These are phyloP conservation scores for Lantana camara DNA, from an alignment of 257 asterid genomes.

Conservation along the genomic window DNA sequence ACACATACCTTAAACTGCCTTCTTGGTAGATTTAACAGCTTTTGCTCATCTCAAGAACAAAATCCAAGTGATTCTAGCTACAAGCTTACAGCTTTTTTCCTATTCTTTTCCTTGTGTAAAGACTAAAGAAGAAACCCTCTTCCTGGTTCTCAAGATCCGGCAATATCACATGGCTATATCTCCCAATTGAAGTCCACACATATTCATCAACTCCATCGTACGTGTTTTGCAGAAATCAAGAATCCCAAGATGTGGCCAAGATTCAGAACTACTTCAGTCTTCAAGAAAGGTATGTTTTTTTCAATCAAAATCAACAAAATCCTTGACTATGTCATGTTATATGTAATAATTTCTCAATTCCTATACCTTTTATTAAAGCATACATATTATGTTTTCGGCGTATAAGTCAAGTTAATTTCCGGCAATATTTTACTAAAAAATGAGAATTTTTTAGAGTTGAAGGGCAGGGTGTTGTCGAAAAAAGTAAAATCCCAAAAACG, in stretches of 20 bases:
- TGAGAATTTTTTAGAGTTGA: no score
- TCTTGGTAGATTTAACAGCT: constrained; percentile 38
- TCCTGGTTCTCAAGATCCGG: background rate
- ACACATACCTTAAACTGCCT: constrained; percentile 36
- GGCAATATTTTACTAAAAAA: no score
- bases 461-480: no score
- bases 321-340: no score
- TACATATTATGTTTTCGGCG: background rate
- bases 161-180: background rate
- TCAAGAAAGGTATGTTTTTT: constrained; percentile 39
- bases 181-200: no score
- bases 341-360: no score
- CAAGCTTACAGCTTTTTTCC: background rate
- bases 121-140: background rate
- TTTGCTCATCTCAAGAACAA: constrained; percentile 35
- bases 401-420: no score
- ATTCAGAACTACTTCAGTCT: constrained; percentile 28
- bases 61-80: constrained; percentile 9
- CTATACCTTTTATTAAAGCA: no score
- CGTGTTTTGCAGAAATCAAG: background rate
- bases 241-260: constrained; percentile 47
- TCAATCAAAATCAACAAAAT: no score
- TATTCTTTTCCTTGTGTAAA: no score
- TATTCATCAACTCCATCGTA: no score
- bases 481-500: no score